Evolutionary conservation across 1,284 basidiomycete genomes (phyloP), one percentile per base, ranked within the genome.

Genomic region (Cryptococcus depauperatus): DNA sequence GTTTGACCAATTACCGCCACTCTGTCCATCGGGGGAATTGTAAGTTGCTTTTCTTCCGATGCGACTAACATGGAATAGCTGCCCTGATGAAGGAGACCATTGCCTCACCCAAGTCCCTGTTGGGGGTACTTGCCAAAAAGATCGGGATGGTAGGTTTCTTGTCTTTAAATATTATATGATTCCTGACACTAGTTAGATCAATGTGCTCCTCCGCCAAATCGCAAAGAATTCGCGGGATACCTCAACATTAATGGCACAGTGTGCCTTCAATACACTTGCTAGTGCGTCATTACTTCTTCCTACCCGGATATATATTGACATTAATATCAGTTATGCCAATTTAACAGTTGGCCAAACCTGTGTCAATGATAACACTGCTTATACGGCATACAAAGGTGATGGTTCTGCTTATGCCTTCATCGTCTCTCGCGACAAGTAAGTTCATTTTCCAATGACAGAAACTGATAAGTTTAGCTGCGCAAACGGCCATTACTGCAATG

Each of bases 201-300:
- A 70, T 90, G 86, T 58, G 72, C 76, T 56, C 74, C 73, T 0
- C 82, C 85, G 3, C 74, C 78, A 2, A 81, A 88, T 60, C 78
- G 70, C 55, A 70, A 69, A 44, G 76, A 84, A 5, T 75, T 88
- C 18, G 74, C 76, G 13, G 83, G 77, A 19, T 82, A 81, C 29
- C 75, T 80, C 29, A 90, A 90, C 67, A 72, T 79, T 53, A 85
- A 89, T 61, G 87, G 86, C 22, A 80, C 84, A 2, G 76, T 89
- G 25, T 90, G 87, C 63, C 75, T 92, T 43, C 83, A 85, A 62
- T 82, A 81, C 58, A 66, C 76, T 5, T 89, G 85, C 81, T 79
- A 82, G 84, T 87, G 63, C 43, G 83, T 75, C 22, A 18, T 18
- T 11, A n/a, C 3, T 23, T 22, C 14, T 30, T 18, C 30, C n/a